Conservation (phyloP, 2,329 filamentous ascomycete genomes). For the Sordariomycetes sp. region DNA sequence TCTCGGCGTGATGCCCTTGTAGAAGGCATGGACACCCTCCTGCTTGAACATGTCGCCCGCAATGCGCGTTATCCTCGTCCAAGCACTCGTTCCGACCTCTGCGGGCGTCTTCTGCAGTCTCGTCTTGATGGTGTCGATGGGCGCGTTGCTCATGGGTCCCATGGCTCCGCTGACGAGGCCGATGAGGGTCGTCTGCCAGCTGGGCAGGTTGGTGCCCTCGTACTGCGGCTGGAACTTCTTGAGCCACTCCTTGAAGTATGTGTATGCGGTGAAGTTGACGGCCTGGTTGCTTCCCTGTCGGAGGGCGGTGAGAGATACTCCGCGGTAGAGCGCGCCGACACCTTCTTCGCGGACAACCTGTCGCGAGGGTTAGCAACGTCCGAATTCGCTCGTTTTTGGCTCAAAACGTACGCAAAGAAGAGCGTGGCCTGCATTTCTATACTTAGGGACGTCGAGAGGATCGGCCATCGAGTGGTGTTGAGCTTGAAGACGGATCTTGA, state of each 20-base stretch:
- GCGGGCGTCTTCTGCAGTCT: conserved; percentile 84
- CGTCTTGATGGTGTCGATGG: conserved; percentile 99
- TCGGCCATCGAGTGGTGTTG: conserved; percentile 98
- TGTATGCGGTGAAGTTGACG: conserved; percentile 97
- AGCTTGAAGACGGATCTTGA: conserved; percentile 97
- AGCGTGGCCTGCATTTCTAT: conserved; percentile 81
- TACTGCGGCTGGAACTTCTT: conserved; percentile 65
- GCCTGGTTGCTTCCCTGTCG: conserved; percentile 96
- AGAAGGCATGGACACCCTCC: conserved; percentile 91
- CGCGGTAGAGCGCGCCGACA: conserved; percentile 77
- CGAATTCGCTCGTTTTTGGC: no score
- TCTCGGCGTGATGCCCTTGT: conserved; percentile 96
- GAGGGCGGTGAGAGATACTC: conserved; percentile 86
- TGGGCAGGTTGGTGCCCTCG: conserved; percentile 57
- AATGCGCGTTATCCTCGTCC: conserved; percentile 70
- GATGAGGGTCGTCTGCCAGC: conserved; percentile 85
- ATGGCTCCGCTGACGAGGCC: conserved; percentile 89
- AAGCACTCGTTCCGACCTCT: conserved; percentile 68
- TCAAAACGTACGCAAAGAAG: conserved; percentile 84
- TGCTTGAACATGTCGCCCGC: conserved; percentile 83
- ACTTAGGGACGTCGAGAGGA: conserved; percentile 91
- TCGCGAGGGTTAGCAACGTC: no score
- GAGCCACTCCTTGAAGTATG: conserved; percentile 77
- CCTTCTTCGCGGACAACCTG: conserved; percentile 91
- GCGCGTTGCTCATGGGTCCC: conserved; percentile 91